phyloP scores from a whole-genome alignment of 2,329 filamentous ascomycete species.

The Teratosphaeria pseudoeucalypti region DNA sequence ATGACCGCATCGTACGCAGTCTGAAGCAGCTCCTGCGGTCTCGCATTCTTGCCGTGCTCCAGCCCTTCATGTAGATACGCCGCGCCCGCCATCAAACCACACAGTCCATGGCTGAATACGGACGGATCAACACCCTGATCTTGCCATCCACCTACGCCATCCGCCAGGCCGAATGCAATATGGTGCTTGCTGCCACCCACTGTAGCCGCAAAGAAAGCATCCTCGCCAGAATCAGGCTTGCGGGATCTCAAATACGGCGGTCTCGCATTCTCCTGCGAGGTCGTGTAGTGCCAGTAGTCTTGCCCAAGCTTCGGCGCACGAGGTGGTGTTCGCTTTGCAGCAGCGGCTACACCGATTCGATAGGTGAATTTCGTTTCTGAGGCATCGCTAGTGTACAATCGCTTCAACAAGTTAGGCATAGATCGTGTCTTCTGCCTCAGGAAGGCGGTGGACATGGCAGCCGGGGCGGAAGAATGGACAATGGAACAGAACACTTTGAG shows the following conservation, averaged over 20 bases:
- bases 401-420: background rate
- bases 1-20: slow-evolving; percentile 74
- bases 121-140: slow-evolving; percentile 88
- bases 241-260: slow-evolving; percentile 37
- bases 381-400: background rate
- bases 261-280: slow-evolving; percentile 27
- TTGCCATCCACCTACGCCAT: slow-evolving; percentile 92
- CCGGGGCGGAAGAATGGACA: background rate
- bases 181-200: slow-evolving; percentile 57
- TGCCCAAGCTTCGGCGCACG: slow-evolving; percentile 41
- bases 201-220: slow-evolving; percentile 84
- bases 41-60: slow-evolving; percentile 12
- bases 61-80: slow-evolving; percentile 32
- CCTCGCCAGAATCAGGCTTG: slow-evolving; percentile 70
- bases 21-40: slow-evolving; percentile 63
- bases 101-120: slow-evolving; percentile 88
- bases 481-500: background rate
- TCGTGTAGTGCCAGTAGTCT: slow-evolving; percentile 28
- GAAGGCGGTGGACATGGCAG: background rate
- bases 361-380: slow-evolving; percentile 24
- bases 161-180: slow-evolving; percentile 79
- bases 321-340: slow-evolving; percentile 24
- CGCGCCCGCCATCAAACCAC: slow-evolving; percentile 71
- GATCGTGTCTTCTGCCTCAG: background rate
- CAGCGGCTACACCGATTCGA: slow-evolving; percentile 26